Conservation (phyloP, 106 monocot species). For the Allium cepa region DNA sequence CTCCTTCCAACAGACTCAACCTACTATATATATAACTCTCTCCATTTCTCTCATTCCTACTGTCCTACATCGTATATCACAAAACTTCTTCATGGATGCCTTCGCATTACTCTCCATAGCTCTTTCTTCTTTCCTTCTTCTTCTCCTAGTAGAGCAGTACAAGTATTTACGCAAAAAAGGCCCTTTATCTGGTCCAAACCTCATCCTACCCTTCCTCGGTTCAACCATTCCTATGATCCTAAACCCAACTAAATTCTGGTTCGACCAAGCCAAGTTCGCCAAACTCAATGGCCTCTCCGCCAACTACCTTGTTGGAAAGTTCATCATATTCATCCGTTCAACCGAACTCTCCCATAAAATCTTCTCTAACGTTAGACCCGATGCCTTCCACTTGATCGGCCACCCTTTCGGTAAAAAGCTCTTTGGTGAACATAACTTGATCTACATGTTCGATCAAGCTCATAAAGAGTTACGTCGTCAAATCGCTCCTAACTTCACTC, state of each 20-base stretch:
- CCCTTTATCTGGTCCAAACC: slow-evolving; percentile 50
- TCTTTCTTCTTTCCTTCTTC: slow-evolving; percentile 14
- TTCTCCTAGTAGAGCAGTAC: slow-evolving; percentile 61
- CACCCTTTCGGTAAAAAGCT: slow-evolving; percentile 93
- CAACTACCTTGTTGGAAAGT: slow-evolving; percentile 77
- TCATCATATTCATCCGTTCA: slow-evolving; percentile 79
- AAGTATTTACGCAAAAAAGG: slow-evolving; percentile 80
- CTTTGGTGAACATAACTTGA: slow-evolving; percentile 95
- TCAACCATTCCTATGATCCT: slow-evolving; percentile 68
- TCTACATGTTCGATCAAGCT: slow-evolving; percentile 84
- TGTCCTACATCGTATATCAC: too few relatives aligned
- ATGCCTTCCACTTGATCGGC: slow-evolving; percentile 90
- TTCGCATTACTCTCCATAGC: slow-evolving; percentile 3
- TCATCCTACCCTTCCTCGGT: slow-evolving; percentile 73
- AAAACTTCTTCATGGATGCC: neutral
- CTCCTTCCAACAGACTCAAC: neutral
- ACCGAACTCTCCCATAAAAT: slow-evolving; percentile 80
- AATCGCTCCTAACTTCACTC: slow-evolving; percentile 86
- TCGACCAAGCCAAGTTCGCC: slow-evolving; percentile 37
- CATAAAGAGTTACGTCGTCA: slow-evolving; percentile 87
- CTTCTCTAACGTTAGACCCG: slow-evolving; percentile 90
- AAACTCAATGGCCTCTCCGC: slow-evolving; percentile 48
- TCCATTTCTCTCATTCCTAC: too few relatives aligned
- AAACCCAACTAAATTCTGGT: slow-evolving; percentile 79
- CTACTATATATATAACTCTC: neutral